These are phyloP conservation scores for Pleurotus platypus DNA, from an alignment of 768 basidiomycete genomes.

Conservation along the genomic window DNA sequence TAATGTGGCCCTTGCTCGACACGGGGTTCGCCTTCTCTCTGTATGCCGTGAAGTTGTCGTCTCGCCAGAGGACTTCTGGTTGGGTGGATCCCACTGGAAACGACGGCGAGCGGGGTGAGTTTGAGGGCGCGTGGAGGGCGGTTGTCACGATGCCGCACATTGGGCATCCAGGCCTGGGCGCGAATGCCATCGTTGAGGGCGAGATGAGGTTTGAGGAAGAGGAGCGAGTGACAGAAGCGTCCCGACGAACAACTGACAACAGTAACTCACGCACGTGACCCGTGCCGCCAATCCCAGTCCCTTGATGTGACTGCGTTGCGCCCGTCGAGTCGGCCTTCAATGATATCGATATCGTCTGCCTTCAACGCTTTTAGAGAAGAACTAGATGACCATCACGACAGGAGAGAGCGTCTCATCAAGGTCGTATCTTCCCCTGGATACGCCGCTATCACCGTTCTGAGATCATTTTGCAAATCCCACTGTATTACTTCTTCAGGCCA, in stretches of 20 bases:
- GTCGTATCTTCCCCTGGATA: conserved; percentile 27
- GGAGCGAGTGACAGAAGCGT: neutral
- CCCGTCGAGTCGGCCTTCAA: neutral
- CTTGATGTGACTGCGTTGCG: no score
- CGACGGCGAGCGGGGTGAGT: conserved; percentile 41
- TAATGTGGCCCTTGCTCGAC: conserved; percentile 68
- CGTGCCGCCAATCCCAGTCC: neutral
- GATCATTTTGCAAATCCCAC: neutral
- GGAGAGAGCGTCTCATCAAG: conserved; percentile 90
- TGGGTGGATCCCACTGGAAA: conserved; percentile 44
- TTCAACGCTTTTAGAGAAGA: conserved; percentile 69
- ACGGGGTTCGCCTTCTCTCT: conserved; percentile 67
- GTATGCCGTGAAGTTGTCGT: conserved; percentile 75
- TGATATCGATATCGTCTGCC: conserved; percentile 9
- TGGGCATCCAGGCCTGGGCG: conserved; percentile 67
- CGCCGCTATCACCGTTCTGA: no score
- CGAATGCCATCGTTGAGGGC: conserved; percentile 42
- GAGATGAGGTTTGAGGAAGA: neutral
- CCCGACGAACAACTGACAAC: neutral
- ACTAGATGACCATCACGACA: conserved; percentile 82
- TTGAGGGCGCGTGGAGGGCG: conserved; percentile 40
- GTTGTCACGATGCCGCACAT: conserved; percentile 71
- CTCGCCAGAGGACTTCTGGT: conserved; percentile 68
- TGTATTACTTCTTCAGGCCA: conserved; percentile 40
- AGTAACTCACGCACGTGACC: conserved; percentile 11